Base-by-base conservation (phyloP, 352 stramenopile genomes). In the Globisporangium apiculatum region DNA sequence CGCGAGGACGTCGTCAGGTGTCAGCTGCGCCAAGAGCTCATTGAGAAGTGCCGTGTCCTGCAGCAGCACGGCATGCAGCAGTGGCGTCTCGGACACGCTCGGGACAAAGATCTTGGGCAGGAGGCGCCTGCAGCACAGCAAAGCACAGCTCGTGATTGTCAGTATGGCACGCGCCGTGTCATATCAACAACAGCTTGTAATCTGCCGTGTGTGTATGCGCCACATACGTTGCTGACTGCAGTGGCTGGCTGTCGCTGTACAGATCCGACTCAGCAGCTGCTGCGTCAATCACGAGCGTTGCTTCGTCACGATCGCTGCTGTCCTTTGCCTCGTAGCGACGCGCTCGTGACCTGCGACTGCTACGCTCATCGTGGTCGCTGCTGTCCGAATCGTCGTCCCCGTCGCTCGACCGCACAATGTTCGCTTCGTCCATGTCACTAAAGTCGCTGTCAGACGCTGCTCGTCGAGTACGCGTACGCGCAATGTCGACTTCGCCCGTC, bases 61-160 rank as follows among this genome's bases (percentile, higher is more conserved):
- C 5, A 50, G 53, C 10, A 80, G 37, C 31, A 79, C 61, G 0
- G 66, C 64, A 18, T 82, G 69, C 46, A 86, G 75, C 5, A 83
- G 41, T n/a, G 69, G 69, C 7, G 76, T 75, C 9, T 79, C 62
- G 3, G 63, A 75, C 11, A 52, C 38, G 48, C 51, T 58, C 31
- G 74, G 74, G 4, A 82, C 37, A 60, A 74, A 82, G 52, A 79
- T 73, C 51, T 58, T 59, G 14, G 58, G 62, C 6, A 64, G 24
- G 24, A 31, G 24, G 24, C 24, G 24, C 24, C 24, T 31, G 24
- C 24, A 31, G 1, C 24, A 31, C 24, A 31, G 24, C 24, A 31
- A 31, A 31, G 24, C 24, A 31, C 24, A 31, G 2, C 24, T 31
- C 24, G 24, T 31, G 24, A 31, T 31, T 31, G 24, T 46, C 41